Percentiles rank a stretch among this genome's conserved stretches.
phyloP scores from a whole-genome alignment of 2,329 filamentous ascomycete genomes.

The Exserohilum turcica region DNA sequence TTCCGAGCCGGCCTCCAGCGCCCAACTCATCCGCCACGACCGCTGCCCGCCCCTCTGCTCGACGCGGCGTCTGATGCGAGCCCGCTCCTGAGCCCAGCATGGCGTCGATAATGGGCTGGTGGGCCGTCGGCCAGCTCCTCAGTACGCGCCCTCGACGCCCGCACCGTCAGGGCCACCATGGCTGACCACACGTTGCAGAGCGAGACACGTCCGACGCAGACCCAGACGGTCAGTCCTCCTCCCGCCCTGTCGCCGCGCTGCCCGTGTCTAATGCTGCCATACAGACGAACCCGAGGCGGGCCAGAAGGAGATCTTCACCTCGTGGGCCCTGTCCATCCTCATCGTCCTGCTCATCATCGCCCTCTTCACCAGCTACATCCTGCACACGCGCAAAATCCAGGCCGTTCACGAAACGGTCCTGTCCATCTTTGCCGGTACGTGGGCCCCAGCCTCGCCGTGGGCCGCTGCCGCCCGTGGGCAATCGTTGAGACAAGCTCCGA shows the following conservation, averaged over 20 bases:
- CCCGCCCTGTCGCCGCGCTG: background rate
- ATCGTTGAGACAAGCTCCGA: slow-evolving; percentile 11
- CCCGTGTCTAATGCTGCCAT: slow-evolving; percentile 44
- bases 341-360: slow-evolving; percentile 92
- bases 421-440: slow-evolving; percentile 89
- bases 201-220: slow-evolving; percentile 55
- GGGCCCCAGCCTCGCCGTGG: slow-evolving; percentile 1
- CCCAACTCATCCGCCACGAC: slow-evolving; percentile 24
- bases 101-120: slow-evolving; percentile 46
- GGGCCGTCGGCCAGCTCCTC: slow-evolving; percentile 46
- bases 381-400: slow-evolving; percentile 96
- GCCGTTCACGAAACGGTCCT: slow-evolving; percentile 98
- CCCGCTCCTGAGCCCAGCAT: slow-evolving; percentile 39
- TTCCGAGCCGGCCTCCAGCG: slow-evolving; percentile 18
- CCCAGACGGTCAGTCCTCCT: slow-evolving; percentile 49
- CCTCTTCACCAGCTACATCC: slow-evolving; percentile 94
- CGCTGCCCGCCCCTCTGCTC: slow-evolving; percentile 10
- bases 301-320: slow-evolving; percentile 91
- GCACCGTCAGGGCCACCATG: background rate
- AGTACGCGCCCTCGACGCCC: slow-evolving; percentile 38
- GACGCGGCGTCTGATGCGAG: slow-evolving; percentile 35
- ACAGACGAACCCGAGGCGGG: slow-evolving; percentile 76
- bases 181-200: slow-evolving; percentile 34
- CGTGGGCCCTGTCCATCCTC: slow-evolving; percentile 96
- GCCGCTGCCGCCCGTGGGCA: slow-evolving; percentile 4